phyloP scores from a whole-genome alignment of 139 green algal genomes.

The Coelastrella sp. region DNA sequence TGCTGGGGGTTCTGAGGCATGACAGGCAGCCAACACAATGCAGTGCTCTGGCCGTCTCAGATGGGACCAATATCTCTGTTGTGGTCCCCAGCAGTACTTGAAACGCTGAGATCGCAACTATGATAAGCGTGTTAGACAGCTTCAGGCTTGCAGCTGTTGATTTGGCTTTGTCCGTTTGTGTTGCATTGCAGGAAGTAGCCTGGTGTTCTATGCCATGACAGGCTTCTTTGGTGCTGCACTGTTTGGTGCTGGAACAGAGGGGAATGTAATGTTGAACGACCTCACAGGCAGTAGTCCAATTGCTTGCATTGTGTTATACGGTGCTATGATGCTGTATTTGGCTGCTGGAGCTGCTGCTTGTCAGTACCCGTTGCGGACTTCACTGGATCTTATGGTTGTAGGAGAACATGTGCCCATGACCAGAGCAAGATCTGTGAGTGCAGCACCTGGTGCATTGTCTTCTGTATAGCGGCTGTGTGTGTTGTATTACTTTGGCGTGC shows the following conservation, averaged over 20 bases:
- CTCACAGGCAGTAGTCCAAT: slow-evolving; percentile 35
- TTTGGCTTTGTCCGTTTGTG: too few relatives aligned
- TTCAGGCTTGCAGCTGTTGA: not conserved
- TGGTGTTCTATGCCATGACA: slow-evolving; percentile 54
- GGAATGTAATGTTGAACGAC: slow-evolving; percentile 70
- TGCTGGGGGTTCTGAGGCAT: too few relatives aligned
- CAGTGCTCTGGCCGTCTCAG: too few relatives aligned
- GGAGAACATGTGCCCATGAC: slow-evolving; percentile 55
- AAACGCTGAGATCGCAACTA: too few relatives aligned
- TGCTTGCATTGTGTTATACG: slow-evolving; percentile 41
- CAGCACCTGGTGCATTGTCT: too few relatives aligned
- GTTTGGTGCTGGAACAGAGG: slow-evolving; percentile 54
- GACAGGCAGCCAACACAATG: too few relatives aligned
- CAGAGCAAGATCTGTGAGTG: not conserved
- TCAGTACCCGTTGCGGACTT: slow-evolving; percentile 58
- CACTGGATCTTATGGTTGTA: slow-evolving; percentile 55
- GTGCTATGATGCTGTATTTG: slow-evolving; percentile 61
- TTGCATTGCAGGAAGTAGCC: not conserved
- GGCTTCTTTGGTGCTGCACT: slow-evolving; percentile 66
- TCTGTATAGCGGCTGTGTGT: too few relatives aligned
- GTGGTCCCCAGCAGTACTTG: too few relatives aligned
- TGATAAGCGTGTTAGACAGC: not conserved
- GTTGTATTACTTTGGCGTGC: too few relatives aligned
- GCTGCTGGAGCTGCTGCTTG: slow-evolving; percentile 42
- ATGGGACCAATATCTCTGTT: too few relatives aligned